phyloP scores from a whole-genome alignment of 768 basidiomycete species.

The Naematelia encephala region DNA sequence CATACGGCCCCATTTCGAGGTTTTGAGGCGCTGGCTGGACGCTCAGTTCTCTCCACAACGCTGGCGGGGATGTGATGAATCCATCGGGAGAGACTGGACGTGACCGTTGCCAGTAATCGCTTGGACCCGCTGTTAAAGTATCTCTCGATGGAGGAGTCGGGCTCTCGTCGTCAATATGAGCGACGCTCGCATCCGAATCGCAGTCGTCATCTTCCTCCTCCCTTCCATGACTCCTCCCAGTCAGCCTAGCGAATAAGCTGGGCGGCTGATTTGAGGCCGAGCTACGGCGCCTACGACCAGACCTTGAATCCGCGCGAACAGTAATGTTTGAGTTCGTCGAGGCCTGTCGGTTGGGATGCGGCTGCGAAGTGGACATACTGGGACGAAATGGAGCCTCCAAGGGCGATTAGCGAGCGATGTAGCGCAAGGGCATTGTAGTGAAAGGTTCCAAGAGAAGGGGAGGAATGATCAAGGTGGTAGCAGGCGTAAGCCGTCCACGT shows the following conservation, averaged over 20 bases:
- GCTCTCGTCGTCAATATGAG: not conserved
- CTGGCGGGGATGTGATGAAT: not conserved
- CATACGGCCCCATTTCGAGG: conserved; percentile 16
- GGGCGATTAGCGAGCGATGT: no score
- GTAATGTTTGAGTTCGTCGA: not conserved
- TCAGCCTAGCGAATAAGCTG: not conserved
- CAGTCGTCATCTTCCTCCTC: not conserved
- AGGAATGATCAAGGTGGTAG: not conserved
- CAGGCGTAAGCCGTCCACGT: not conserved
- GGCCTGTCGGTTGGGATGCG: not conserved
- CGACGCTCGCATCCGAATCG: not conserved
- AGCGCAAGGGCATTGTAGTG: no score
- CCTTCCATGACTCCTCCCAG: not conserved
- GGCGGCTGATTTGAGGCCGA: not conserved
- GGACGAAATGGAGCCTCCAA: not conserved
- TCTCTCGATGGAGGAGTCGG: not conserved
- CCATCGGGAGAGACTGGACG: not conserved
- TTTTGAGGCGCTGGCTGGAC: not conserved
- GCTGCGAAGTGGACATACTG: not conserved
- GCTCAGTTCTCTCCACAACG: conserved; percentile 15
- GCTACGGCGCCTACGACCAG: not conserved
- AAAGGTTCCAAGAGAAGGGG: no score
- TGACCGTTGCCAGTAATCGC: conserved; percentile 24
- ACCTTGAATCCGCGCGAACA: not conserved
- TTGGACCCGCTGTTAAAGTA: conserved; percentile 21